Base-by-base conservation (phyloP, 345 rosid species). In the Clausena lansium region DNA sequence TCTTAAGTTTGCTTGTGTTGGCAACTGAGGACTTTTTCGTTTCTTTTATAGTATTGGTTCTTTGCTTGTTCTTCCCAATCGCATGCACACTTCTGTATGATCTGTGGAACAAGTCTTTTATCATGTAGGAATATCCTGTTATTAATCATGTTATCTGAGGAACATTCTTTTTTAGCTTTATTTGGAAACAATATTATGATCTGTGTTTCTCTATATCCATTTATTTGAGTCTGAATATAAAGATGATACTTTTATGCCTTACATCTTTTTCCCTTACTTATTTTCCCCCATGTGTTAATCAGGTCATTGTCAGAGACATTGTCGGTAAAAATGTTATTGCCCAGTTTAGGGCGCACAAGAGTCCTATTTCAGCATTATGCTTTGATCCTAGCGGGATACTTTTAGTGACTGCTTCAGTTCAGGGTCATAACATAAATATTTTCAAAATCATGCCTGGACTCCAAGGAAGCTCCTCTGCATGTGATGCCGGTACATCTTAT, bases 301-400 rank as follows among this genome's bases (percentile, higher is more conserved):
- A 96, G 99, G 99, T 96, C 27, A 87, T 96, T 74, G 85, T 96
- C 82, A 88, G 90, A 80, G 98, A 95, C 84, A 84, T 90, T 66
- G 88, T 87, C 69, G 87, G 92, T 81, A 92, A 87, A 82, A 82
- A 52, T 76, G 89, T 91, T 67, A 85, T 96, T 50, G 75, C 94
- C 22, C 98, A 94, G 90, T 96, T 93, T 76, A 87, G 89, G 84
- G 99, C 99, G 19, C 99, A 96, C 87, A 87, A 83, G 83, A 94
- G 94, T 83, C 97, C 94, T 52, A 92, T 96, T 75, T 87, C 98
- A 66, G 98, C 98, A 30, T 83, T 96, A 76, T 86, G 94, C 85
- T 96, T 96, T 87, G 94, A 93, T 88, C 94, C 97, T 79, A 91
- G 96, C 25, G 98, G 99, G 84, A 88, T 85, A 52, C 92, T 96